These are phyloP conservation scores for Vanderwaltozyma yarrowii DNA, from an alignment of 805 yeast species.

Conservation along the genomic window DNA sequence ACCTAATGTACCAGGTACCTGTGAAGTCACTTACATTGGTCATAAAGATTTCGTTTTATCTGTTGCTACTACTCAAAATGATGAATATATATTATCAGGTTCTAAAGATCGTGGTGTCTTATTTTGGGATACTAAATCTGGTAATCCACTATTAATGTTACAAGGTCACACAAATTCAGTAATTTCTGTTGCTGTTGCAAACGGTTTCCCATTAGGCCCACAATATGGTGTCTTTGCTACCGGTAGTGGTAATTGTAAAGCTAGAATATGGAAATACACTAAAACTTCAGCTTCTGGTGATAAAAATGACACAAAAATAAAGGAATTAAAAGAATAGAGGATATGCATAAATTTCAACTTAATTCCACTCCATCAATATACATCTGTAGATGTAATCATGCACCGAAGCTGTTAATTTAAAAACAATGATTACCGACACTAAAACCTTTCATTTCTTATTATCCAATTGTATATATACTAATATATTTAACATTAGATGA, in stretches of 20 bases:
- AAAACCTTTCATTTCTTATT: not conserved
- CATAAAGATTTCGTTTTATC: conserved; percentile 93
- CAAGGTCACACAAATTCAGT: conserved; percentile 97
- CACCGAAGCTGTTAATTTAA: too few species aligned
- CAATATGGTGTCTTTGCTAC: conserved; percentile 81
- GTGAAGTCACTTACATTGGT: conserved; percentile 89
- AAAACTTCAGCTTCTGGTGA: conserved; percentile 6
- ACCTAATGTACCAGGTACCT: conserved; percentile 38
- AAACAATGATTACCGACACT: too few species aligned
- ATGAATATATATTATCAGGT: conserved; percentile 83
- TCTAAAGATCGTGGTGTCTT: conserved; percentile 96
- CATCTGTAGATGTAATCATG: too few species aligned
- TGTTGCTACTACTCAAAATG: conserved; percentile 90
- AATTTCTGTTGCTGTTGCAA: conserved; percentile 85
- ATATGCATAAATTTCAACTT: not conserved
- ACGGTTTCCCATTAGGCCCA: conserved; percentile 51
- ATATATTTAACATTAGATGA: too few species aligned
- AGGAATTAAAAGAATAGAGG: conserved; percentile 12
- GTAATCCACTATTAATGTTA: conserved; percentile 87
- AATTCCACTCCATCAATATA: too few species aligned
- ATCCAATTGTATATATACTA: not conserved
- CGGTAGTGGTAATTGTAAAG: conserved; percentile 95
- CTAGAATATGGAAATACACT: conserved; percentile 89
- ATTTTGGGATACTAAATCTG: conserved; percentile 89
- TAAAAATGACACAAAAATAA: conserved; percentile 6